phyloP scores from a whole-genome alignment of 2,329 filamentous ascomycete species.

The Trichoderma sp. region DNA sequence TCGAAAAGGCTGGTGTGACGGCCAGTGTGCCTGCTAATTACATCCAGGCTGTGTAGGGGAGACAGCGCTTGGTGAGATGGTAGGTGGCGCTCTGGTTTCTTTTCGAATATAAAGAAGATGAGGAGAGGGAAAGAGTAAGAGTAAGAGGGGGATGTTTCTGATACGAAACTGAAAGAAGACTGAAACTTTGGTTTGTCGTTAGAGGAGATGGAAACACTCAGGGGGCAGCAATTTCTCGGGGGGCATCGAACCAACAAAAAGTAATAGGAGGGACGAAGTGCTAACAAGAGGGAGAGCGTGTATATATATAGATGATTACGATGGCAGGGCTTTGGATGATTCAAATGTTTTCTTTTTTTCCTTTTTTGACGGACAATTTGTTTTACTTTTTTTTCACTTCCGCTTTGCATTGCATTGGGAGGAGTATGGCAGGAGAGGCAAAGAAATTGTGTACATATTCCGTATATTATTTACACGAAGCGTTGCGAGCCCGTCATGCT shows the following conservation, averaged over 20 bases:
- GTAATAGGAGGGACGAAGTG: neutral
- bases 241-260: neutral
- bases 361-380: neutral
- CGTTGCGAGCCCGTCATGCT: neutral
- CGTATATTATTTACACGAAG: neutral
- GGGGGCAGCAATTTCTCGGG: neutral
- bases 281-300: neutral
- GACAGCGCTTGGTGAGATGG: neutral
- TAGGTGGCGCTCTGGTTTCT: neutral
- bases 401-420: neutral
- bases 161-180: neutral
- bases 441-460: neutral
- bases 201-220: neutral
- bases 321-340: neutral
- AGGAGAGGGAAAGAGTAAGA: neutral
- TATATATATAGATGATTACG: neutral
- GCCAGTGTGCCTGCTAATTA: constrained; percentile 95
- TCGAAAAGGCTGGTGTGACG: constrained; percentile 83
- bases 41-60: constrained; percentile 68
- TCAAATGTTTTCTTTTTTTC: neutral
- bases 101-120: neutral
- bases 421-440: neutral
- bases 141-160: neutral
- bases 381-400: neutral
- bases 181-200: neutral